A percentile compares a stretch with the other conserved stretches of the same genome.
phyloP scores from a whole-genome alignment of 495 filamentous ascomycete species.

The Emericellopsis terricola region DNA sequence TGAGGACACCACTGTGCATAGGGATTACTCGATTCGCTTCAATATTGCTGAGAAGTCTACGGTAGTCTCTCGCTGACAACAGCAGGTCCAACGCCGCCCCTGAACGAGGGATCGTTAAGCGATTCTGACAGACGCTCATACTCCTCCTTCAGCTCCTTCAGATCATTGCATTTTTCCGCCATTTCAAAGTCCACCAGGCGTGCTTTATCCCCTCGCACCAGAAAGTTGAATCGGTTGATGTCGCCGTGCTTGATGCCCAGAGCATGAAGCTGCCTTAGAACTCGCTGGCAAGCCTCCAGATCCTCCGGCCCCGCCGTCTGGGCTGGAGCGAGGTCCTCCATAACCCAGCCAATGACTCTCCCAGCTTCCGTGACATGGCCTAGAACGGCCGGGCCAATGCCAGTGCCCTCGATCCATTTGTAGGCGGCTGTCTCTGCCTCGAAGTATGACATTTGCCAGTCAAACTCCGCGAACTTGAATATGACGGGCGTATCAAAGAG shows the following conservation, averaged over 20 bases:
- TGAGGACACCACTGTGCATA: too few relatives aligned
- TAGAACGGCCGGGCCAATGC: conserved; percentile 22
- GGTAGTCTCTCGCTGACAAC: neutral
- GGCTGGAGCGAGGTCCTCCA: conserved; percentile 17
- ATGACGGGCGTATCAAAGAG: conserved; percentile 13
- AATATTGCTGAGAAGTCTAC: too few relatives aligned
- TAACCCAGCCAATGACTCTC: conserved; percentile 28
- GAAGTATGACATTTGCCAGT: conserved; percentile 20
- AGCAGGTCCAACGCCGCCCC: neutral
- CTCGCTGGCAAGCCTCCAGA: conserved; percentile 11
- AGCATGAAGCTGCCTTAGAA: conserved; percentile 15
- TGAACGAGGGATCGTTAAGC: neutral
- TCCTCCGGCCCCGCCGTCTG: conserved; percentile 15
- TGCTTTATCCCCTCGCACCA: conserved; percentile 11
- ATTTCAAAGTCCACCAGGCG: conserved; percentile 22
- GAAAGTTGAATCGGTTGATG: conserved; percentile 27
- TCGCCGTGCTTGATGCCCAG: conserved; percentile 24
- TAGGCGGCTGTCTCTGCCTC: conserved; percentile 25
- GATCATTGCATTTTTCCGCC: neutral
- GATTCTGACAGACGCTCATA: neutral
- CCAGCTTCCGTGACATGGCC: conserved; percentile 24
- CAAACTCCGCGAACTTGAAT: conserved; percentile 22
- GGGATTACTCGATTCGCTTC: too few relatives aligned
- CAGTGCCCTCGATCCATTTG: conserved; percentile 16
- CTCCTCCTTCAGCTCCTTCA: conserved; percentile 3